Conservation (phyloP, 768 basidiomycete species). For the Amyloporia xantha region DNA sequence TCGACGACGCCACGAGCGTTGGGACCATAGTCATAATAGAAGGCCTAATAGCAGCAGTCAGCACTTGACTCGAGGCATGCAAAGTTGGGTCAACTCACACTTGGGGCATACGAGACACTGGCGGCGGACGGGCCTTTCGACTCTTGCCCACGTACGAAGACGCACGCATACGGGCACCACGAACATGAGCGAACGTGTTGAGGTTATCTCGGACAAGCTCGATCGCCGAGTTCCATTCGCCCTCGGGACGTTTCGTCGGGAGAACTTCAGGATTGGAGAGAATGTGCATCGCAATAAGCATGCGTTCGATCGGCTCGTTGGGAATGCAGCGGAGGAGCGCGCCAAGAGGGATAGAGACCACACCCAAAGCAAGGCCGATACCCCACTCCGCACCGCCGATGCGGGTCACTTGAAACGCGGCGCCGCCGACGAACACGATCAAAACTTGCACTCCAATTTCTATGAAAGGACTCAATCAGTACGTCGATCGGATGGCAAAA, state of each 20-base stretch:
- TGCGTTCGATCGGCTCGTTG: constrained; percentile 65
- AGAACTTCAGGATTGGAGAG: constrained; percentile 59
- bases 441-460: constrained; percentile 83
- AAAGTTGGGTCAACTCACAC: constrained; percentile 34
- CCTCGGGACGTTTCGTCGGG: constrained; percentile 55
- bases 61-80: constrained; percentile 12
- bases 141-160: constrained; percentile 84
- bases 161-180: constrained; percentile 83
- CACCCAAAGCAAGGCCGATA: constrained; percentile 81
- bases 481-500: neutral
- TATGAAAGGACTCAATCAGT: constrained; percentile 25
- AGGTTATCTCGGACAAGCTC: constrained; percentile 83
- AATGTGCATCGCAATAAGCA: constrained; percentile 50
- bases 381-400: constrained; percentile 88
- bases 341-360: constrained; percentile 85
- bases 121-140: constrained; percentile 49
- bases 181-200: constrained; percentile 69
- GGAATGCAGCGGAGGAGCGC: constrained; percentile 75
- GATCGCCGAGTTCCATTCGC: constrained; percentile 72
- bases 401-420: constrained; percentile 82
- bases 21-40: constrained; percentile 75
- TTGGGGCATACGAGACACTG: constrained; percentile 35
- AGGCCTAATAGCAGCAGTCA: constrained; percentile 39
- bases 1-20: constrained; percentile 62
- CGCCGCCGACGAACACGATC: constrained; percentile 87